Conservation (phyloP, 2,329 filamentous ascomycete species). For the Ceratocystis papillata region DNA sequence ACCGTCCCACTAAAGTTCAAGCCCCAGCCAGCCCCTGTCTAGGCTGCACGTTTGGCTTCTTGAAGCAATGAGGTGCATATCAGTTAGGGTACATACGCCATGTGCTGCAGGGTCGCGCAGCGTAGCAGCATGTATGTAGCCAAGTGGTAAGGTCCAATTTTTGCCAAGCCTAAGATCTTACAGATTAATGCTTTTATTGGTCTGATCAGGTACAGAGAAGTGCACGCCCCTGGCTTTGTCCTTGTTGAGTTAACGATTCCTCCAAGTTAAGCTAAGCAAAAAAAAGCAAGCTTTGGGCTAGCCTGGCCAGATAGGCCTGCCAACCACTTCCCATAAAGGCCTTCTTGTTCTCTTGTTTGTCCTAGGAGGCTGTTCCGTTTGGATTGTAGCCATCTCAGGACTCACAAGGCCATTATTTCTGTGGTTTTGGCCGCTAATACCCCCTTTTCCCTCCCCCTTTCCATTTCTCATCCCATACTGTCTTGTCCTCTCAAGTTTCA, state of each 20-base stretch:
- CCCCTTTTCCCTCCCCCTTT: background rate
- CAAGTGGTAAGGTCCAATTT: background rate
- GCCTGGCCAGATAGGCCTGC: background rate
- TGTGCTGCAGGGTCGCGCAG: too few relatives aligned
- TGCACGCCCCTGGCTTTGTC: background rate
- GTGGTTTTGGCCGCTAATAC: background rate
- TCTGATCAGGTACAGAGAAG: conserved; percentile 2
- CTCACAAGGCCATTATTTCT: too few relatives aligned
- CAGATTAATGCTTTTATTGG: background rate
- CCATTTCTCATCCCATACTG: background rate
- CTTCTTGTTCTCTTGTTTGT: background rate
- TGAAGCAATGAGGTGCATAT: background rate
- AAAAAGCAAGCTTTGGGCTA: conserved; percentile 5
- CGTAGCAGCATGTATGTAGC: background rate
- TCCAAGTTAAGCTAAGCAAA: background rate
- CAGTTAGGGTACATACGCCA: too few relatives aligned
- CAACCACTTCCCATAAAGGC: background rate
- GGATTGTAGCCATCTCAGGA: too few relatives aligned
- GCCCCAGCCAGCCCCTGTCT: background rate
- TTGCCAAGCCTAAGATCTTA: background rate
- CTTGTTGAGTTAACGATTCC: background rate
- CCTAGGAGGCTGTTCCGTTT: background rate
- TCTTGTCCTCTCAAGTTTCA: background rate
- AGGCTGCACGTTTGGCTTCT: conserved; percentile 1
- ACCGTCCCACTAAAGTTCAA: background rate